Evolutionary conservation across 768 basidiomycete genomes (phyloP).

Genomic region (Tylopilus sp.): DNA sequence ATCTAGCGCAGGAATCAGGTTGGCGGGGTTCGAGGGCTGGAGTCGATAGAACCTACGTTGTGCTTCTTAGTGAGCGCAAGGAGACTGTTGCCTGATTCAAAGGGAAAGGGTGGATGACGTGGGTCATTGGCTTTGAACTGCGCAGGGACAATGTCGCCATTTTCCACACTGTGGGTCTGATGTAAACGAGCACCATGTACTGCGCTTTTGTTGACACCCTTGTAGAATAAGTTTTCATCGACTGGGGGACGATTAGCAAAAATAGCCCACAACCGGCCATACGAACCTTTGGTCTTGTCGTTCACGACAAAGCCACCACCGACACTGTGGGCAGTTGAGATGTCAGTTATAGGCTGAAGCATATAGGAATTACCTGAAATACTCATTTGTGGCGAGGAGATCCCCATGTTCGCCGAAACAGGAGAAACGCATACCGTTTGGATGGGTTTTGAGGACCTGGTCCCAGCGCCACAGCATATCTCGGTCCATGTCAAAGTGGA

Average conservation of each 20-base stretch:
- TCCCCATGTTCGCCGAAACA: conserved; percentile 80
- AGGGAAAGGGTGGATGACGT: conserved; percentile 78
- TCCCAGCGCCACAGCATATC: conserved; percentile 96
- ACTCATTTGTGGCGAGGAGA: conserved; percentile 90
- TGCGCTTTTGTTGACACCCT: conserved; percentile 76
- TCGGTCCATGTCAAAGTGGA: conserved; percentile 80
- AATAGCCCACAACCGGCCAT: neutral
- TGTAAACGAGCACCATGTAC: conserved; percentile 81
- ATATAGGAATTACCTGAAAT: conserved; percentile 55
- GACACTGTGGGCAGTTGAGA: conserved; percentile 44
- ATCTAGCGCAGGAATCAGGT: conserved; percentile 46
- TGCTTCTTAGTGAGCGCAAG: conserved; percentile 73
- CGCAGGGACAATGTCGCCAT: conserved; percentile 12
- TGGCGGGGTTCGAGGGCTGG: neutral
- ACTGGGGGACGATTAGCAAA: conserved; percentile 38
- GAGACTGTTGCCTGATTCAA: conserved; percentile 72
- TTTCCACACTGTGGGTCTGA: conserved; percentile 49
- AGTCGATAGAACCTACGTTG: conserved; percentile 54
- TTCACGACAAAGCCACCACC: conserved; percentile 96
- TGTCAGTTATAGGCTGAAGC: neutral
- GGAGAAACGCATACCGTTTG: conserved; percentile 92
- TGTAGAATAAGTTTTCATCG: conserved; percentile 94
- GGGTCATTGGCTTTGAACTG: conserved; percentile 25
- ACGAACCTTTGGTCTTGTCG: conserved; percentile 80
- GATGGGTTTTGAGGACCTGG: conserved; percentile 82